Evolutionary conservation across 2,329 filamentous ascomycete genomes (phyloP).

Genomic region (Venturia nashicola): DNA sequence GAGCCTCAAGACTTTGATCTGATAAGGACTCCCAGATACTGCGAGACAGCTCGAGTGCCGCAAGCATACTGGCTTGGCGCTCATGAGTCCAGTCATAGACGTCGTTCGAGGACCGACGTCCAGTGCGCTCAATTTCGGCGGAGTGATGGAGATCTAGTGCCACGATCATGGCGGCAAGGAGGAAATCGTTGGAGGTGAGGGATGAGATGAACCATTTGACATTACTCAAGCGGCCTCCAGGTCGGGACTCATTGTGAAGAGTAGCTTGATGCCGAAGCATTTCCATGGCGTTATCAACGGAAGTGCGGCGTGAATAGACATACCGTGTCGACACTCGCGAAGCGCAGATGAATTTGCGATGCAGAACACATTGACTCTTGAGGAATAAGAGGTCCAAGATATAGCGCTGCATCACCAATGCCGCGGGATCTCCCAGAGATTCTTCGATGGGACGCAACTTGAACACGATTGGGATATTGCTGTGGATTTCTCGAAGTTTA

Average conservation of each 20-base stretch:
- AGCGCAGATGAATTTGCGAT: slow-evolving; percentile 73
- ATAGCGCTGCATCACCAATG: slow-evolving; percentile 67
- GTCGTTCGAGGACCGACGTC: slow-evolving; percentile 23
- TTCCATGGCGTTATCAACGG: slow-evolving; percentile 76
- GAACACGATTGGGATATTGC: slow-evolving; percentile 68
- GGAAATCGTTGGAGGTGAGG: slow-evolving; percentile 71
- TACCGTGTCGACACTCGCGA: slow-evolving; percentile 72
- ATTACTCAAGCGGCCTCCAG: slow-evolving; percentile 56
- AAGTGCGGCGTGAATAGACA: slow-evolving; percentile 68
- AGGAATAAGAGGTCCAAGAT: slow-evolving; percentile 76
- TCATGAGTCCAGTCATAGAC: slow-evolving; percentile 33
- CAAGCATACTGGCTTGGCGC: slow-evolving; percentile 59
- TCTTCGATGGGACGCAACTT: slow-evolving; percentile 64
- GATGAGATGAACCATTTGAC: slow-evolving; percentile 71
- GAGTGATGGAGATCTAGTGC: slow-evolving; percentile 71
- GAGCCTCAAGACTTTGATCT: slow-evolving; percentile 75
- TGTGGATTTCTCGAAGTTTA: slow-evolving; percentile 42
- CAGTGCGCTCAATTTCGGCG: slow-evolving; percentile 30
- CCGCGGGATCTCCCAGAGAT: slow-evolving; percentile 55
- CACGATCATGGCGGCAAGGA: slow-evolving; percentile 75
- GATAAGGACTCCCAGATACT: slow-evolving; percentile 70
- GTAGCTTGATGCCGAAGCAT: slow-evolving; percentile 67
- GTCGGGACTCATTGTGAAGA: slow-evolving; percentile 61
- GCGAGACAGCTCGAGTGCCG: slow-evolving; percentile 57
- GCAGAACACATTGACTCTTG: slow-evolving; percentile 79